Conservation (phyloP, 441 rosid genomes). For the Hura crepitans region DNA sequence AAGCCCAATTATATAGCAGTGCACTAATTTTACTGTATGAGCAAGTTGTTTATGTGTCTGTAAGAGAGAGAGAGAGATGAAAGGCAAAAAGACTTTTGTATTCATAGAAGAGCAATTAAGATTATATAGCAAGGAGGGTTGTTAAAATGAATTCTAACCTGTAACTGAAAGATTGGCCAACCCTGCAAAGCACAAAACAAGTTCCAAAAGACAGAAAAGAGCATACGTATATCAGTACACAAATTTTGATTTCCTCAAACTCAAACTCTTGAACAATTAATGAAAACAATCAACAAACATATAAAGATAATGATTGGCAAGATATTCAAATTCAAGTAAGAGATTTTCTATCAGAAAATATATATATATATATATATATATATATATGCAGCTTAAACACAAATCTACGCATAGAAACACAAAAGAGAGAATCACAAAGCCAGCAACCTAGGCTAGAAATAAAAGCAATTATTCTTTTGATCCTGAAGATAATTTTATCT, state of each 20-base stretch:
- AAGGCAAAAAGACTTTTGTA: neutral
- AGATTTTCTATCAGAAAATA: neutral
- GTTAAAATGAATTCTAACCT: slow-evolving; percentile 56
- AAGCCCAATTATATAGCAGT: neutral
- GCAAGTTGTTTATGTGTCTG: neutral
- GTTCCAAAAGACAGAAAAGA: neutral
- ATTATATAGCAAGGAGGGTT: slow-evolving; percentile 11
- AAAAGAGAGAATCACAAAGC: neutral
- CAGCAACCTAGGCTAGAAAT: slow-evolving; percentile 1
- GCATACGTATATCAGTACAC: neutral
- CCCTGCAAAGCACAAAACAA: slow-evolving; percentile 52
- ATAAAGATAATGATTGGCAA: neutral
- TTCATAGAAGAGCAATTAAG: neutral
- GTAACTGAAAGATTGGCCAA: slow-evolving; percentile 90
- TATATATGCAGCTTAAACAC: slow-evolving; percentile 2
- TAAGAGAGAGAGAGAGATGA: no score
- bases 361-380: no score
- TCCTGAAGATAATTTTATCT: neutral
- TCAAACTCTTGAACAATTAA: neutral
- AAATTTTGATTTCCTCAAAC: slow-evolving; percentile 6
- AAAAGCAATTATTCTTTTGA: neutral
- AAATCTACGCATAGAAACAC: neutral
- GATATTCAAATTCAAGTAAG: neutral
- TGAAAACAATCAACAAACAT: neutral
- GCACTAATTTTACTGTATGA: neutral